phyloP scores from a whole-genome alignment of 495 filamentous ascomycete genomes.

The Parathielavia hyrcaniae region DNA sequence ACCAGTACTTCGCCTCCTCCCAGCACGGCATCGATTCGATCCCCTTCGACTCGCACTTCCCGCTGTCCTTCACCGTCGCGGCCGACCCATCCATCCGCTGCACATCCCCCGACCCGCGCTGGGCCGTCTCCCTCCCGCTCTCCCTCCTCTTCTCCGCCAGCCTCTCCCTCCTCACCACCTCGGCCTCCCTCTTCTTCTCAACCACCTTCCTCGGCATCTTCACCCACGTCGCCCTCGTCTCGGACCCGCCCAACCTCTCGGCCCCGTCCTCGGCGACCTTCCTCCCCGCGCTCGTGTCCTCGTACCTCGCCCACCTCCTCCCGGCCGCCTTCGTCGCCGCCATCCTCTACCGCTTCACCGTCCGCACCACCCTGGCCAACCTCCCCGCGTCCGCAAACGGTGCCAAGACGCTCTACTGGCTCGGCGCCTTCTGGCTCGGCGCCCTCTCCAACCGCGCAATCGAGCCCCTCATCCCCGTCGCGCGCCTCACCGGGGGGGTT shows the following conservation, averaged over 20 bases:
- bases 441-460: constrained; percentile 80
- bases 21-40: constrained; percentile 61
- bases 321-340: constrained; percentile 70
- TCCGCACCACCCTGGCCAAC: constrained; percentile 48
- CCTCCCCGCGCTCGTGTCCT: constrained; percentile 76
- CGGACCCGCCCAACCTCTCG: constrained; percentile 57
- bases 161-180: constrained; percentile 63
- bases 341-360: constrained; percentile 63
- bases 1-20: constrained; percentile 53
- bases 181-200: constrained; percentile 63
- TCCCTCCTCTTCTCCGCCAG: constrained; percentile 60
- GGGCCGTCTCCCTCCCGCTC: constrained; percentile 60
- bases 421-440: constrained; percentile 71
- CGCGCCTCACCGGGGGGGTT: constrained; percentile 66
- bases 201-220: constrained; percentile 67
- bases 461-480: constrained; percentile 67
- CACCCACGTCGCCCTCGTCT: constrained; percentile 70
- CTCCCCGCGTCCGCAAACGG: constrained; percentile 33
- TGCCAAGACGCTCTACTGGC: constrained; percentile 51
- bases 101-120: constrained; percentile 54
- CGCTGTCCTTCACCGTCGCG: constrained; percentile 63
- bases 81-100: constrained; percentile 8
- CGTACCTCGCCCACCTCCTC: constrained; percentile 63
- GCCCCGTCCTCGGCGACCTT: constrained; percentile 56
- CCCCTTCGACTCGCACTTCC: constrained; percentile 70